Percentiles rank a stretch among this genome's conserved stretches.
These are phyloP conservation scores for Scolecobasidium constrictum DNA, from an alignment of 2,329 filamentous ascomycete genomes.

Conservation along the genomic window DNA sequence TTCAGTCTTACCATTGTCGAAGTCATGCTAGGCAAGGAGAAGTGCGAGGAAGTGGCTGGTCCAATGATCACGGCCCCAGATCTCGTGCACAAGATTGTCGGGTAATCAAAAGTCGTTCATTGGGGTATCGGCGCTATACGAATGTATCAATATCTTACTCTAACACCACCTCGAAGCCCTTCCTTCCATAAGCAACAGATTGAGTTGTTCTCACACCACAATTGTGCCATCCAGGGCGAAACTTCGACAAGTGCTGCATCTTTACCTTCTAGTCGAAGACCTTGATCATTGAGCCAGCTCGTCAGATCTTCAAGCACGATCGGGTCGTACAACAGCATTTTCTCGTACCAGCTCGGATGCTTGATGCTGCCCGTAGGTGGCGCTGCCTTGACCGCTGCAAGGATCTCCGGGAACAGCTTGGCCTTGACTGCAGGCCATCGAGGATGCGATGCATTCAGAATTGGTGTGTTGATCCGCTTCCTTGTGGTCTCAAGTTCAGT, in stretches of 20 bases:
- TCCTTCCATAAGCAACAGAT: conserved; percentile 68
- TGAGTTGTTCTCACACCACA: conserved; percentile 82
- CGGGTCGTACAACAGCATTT: conserved; percentile 87
- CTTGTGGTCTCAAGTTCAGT: neutral
- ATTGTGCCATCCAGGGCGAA: conserved; percentile 55
- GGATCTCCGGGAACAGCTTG: conserved; percentile 37
- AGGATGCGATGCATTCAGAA: conserved; percentile 12
- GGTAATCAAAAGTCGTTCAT: neutral
- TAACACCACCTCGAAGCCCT: conserved; percentile 9
- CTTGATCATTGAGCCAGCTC: conserved; percentile 58
- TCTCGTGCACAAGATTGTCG: neutral
- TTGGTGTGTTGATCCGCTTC: conserved; percentile 1
- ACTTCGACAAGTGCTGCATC: conserved; percentile 17
- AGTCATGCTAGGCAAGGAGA: conserved; percentile 28
- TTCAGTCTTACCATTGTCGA: conserved; percentile 30
- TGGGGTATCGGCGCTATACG: too few species aligned
- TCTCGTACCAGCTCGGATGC: conserved; percentile 69
- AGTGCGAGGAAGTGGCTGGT: conserved; percentile 37
- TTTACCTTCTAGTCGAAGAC: conserved; percentile 34
- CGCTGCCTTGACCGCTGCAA: conserved; percentile 34
- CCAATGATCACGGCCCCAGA: conserved; percentile 27
- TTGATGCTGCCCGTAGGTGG: conserved; percentile 26
- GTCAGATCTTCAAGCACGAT: conserved; percentile 80
- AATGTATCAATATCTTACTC: conserved; percentile 7
- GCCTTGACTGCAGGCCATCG: conserved; percentile 23